phyloP scores from a whole-genome alignment of 2,329 filamentous ascomycete species.

The Fusarium stilboides region DNA sequence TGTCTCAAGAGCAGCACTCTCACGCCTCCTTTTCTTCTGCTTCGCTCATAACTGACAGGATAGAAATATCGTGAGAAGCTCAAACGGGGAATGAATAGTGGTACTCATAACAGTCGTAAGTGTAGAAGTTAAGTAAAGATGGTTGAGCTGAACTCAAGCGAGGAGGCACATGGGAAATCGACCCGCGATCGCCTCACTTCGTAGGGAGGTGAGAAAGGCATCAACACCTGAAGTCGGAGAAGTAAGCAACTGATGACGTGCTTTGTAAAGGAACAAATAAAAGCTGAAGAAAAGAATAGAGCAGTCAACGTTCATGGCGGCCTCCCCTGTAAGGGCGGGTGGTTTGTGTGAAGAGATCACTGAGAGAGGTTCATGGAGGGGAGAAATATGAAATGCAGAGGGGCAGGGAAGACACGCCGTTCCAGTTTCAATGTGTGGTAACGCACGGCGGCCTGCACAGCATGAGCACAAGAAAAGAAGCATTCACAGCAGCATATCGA shows the following conservation, averaged over 20 bases:
- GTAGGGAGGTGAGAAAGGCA: background rate
- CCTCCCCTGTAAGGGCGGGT: background rate
- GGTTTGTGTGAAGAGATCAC: background rate
- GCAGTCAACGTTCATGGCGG: no score
- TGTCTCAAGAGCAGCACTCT: background rate
- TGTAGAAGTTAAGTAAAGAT: background rate
- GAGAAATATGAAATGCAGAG: background rate
- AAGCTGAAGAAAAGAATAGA: background rate
- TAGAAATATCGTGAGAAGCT: background rate
- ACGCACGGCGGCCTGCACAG: background rate
- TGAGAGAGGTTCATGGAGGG: background rate
- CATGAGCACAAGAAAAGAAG: background rate
- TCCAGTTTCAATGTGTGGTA: background rate
- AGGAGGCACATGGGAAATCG: background rate
- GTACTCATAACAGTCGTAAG: background rate
- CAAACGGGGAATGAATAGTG: background rate
- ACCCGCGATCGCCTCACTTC: constrained; percentile 12
- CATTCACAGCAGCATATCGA: constrained; percentile 34
- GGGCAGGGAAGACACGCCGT: background rate
- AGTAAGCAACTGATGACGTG: background rate
- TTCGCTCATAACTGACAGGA: constrained; percentile 8
- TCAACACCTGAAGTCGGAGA: background rate
- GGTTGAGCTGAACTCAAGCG: background rate
- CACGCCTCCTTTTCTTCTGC: background rate
- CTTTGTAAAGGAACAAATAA: background rate